These are phyloP conservation scores for Zelopaecilomyces penicillatus DNA, from an alignment of 2,329 filamentous ascomycete genomes.

Conservation along the genomic window DNA sequence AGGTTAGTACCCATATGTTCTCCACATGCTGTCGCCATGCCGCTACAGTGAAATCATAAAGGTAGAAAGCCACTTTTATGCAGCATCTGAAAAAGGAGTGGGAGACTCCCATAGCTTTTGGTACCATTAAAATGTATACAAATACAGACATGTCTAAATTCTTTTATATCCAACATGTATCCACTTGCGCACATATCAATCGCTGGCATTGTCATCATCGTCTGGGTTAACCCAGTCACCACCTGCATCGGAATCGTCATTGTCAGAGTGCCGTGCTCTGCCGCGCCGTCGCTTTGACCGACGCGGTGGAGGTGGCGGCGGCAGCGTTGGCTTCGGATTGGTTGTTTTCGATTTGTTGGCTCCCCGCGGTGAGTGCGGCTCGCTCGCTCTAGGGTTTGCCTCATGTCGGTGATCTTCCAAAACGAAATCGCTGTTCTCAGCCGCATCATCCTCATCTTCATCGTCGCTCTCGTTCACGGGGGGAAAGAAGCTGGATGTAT, in stretches of 20 bases:
- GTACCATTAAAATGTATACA: no score
- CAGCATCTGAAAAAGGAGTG: no score
- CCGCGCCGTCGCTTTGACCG: background rate
- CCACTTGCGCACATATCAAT: no score
- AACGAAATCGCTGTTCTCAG: background rate
- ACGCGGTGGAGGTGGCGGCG: background rate
- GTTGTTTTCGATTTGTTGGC: background rate
- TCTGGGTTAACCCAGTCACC: background rate
- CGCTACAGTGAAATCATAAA: no score
- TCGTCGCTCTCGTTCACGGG: constrained; percentile 34
- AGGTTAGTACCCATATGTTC: no score
- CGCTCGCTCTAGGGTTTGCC: no score
- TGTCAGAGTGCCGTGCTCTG: background rate
- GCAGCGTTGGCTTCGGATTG: constrained; percentile 1
- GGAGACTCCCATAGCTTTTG: no score
- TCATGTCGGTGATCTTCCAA: background rate
- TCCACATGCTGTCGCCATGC: no score
- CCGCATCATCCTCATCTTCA: constrained; percentile 1
- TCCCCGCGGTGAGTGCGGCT: background rate
- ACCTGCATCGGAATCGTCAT: background rate
- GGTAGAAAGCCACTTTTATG: no score
- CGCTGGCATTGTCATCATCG: no score
- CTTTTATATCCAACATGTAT: no score
- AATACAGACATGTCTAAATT: no score
- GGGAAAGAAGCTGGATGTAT: constrained; percentile 41